These are phyloP conservation scores for Jaapia argillacea DNA, from an alignment of 768 basidiomycete genomes.

Conservation along the genomic window DNA sequence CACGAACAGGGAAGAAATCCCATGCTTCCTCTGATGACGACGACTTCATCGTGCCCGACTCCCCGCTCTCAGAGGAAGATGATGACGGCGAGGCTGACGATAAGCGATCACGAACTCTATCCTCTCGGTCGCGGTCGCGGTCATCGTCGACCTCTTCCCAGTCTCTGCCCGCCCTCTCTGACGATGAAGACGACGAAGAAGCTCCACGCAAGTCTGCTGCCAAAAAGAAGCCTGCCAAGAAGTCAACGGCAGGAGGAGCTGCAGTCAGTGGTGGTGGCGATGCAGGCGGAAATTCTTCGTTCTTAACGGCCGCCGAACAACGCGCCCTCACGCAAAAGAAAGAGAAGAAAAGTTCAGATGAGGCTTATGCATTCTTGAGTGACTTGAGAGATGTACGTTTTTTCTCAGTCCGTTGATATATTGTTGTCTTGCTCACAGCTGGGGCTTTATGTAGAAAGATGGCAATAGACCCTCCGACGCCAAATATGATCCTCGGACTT, in stretches of 20 bases:
- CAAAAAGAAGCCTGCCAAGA: conserved; percentile 22
- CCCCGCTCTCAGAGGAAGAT: too few species aligned
- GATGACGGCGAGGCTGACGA: conserved; percentile 29
- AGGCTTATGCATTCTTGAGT: conserved; percentile 64
- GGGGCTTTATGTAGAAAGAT: conserved; percentile 51
- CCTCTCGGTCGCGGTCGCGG: conserved; percentile 42
- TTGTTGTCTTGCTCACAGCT: background rate
- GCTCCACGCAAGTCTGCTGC: conserved; percentile 22
- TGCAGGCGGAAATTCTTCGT: conserved; percentile 26
- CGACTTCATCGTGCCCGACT: conserved; percentile 62
- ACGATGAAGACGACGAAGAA: conserved; percentile 21
- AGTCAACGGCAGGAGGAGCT: conserved; percentile 19
- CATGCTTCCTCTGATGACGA: conserved; percentile 53
- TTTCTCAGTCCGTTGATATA: background rate
- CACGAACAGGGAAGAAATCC: too few species aligned
- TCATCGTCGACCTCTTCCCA: conserved; percentile 15
- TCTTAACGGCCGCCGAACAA: conserved; percentile 80
- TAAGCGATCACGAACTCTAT: conserved; percentile 29
- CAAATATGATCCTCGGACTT: conserved; percentile 84
- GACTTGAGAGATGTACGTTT: conserved; percentile 60
- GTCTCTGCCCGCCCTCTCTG: conserved; percentile 25
- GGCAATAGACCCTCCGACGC: conserved; percentile 67
- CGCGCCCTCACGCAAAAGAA: conserved; percentile 68
- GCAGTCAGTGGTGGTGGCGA: conserved; percentile 23
- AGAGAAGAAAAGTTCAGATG: conserved; percentile 72